phyloP scores from a whole-genome alignment of 2,329 filamentous ascomycete genomes.

The Pseudogymnoascus sp. region DNA sequence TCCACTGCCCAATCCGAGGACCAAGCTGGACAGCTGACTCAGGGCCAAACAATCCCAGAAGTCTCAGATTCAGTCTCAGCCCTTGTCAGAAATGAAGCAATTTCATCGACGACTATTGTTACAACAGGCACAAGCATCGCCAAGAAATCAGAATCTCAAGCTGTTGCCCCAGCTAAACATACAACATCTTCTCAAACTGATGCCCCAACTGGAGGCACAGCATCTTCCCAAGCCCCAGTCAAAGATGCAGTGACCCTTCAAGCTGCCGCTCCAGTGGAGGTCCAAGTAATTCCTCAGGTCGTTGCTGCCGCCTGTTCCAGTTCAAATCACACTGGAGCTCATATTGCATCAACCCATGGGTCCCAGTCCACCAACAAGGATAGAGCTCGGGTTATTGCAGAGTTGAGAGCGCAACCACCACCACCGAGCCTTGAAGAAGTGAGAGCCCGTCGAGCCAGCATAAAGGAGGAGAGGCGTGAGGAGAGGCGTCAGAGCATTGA shows the following conservation, averaged over 20 bases:
- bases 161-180: not conserved
- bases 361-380: not conserved
- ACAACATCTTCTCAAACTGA: not conserved
- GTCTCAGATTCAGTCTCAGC: not conserved
- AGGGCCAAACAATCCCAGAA: not conserved
- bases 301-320: not conserved
- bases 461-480: slow-evolving; percentile 14
- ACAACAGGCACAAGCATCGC: not conserved
- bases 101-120: not conserved
- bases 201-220: not conserved
- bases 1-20: not conserved
- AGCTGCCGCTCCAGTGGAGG: not conserved
- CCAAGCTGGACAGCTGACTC: not conserved
- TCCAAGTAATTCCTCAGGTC: not conserved
- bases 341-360: not conserved
- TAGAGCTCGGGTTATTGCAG: not conserved
- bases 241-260: not conserved
- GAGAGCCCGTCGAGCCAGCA: slow-evolving; percentile 18
- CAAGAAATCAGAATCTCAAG: not conserved
- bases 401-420: not conserved
- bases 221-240: not conserved
- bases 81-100: not conserved
- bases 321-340: not conserved
- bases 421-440: slow-evolving; percentile 20
- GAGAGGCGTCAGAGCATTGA: slow-evolving; percentile 8